Evolutionary conservation across 2,329 filamentous ascomycete species (phyloP), one percentile per base, ranked within the genome.

Genomic region (Cadophora sp.): DNA sequence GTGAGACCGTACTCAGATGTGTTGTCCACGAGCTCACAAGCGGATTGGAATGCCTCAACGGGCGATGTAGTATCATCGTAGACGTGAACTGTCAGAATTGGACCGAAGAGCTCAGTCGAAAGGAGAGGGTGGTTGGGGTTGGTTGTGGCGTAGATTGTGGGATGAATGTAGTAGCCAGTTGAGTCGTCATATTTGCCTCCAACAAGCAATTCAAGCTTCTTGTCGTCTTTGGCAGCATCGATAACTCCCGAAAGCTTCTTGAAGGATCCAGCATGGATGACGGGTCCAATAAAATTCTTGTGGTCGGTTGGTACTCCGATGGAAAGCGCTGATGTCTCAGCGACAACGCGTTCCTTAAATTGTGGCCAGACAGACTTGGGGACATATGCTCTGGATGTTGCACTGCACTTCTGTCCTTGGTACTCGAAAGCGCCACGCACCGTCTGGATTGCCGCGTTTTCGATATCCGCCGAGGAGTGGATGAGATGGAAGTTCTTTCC

Each of bases 401-500:
- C 93, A 74, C 90, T 93, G 84, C 93, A 97, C 81, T 97, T 97
- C 80, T 97, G 93, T 59, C 93, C 93, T 78, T 96, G 92, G 83
- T 89, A 97, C 79, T 97, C 94, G 76, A 96, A 97, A 2, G 93
- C 93, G 58, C 92, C 93, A 65, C 94, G 91, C 39, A 97, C 87
- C 5, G 92, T 96, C 79, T 96, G 91, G 71, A 92, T 84, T 41
- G 87, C 92, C 13, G 93, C 93, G 76, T 95, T 96, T 68, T 88
- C 82, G 59, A 96, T 81, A 73, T 96, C 91, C 47, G 93, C 93
- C 3, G 88, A 89, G 55, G 84, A 82, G 82, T 97, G 93, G 39
- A 97, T 80, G 62, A 97, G 81, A 79, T 96, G 93, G 84, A 94
- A 97, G 84, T 97, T 97, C 87, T 97, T 97, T 78, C 93, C 93